These are phyloP conservation scores for Annona cherimola DNA, from an alignment of 164 flowering plant species.

Conservation along the genomic window DNA sequence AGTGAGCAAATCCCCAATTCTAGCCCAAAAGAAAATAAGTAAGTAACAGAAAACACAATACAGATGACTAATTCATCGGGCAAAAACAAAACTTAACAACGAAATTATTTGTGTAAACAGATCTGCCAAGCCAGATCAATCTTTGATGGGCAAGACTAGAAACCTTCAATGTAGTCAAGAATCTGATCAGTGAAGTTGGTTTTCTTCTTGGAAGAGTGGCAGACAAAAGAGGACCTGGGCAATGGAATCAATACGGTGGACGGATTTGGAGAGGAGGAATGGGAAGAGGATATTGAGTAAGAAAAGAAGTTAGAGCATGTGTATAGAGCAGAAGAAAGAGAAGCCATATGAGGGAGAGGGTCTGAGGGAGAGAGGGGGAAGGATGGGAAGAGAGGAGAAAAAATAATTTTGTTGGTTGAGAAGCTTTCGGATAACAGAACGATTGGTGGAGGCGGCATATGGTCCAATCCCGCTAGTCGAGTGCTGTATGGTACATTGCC, in stretches of 20 bases:
- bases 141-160: neutral
- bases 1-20: too few species aligned
- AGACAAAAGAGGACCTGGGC: constrained; percentile 19
- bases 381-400: neutral
- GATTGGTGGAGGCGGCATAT: neutral
- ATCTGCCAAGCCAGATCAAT: neutral
- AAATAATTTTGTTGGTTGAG: neutral
- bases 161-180: constrained; percentile 94
- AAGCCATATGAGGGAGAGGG: neutral
- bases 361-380: neutral
- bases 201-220: constrained; percentile 65
- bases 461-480: neutral
- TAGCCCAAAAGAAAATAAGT: too few species aligned
- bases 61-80: too few species aligned
- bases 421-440: constrained; percentile 2
- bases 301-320: constrained; percentile 16
- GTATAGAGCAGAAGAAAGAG: constrained; percentile 8
- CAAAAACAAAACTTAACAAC: too few species aligned
- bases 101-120: too few species aligned
- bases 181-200: constrained; percentile 70
- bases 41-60: too few species aligned
- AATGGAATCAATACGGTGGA: neutral
- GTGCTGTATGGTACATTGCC: too few species aligned
- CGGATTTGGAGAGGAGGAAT: constrained; percentile 11
- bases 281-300: constrained; percentile 3